Conservation (phyloP, 805 yeast species). For the Metschnikowia shivogae region DNA sequence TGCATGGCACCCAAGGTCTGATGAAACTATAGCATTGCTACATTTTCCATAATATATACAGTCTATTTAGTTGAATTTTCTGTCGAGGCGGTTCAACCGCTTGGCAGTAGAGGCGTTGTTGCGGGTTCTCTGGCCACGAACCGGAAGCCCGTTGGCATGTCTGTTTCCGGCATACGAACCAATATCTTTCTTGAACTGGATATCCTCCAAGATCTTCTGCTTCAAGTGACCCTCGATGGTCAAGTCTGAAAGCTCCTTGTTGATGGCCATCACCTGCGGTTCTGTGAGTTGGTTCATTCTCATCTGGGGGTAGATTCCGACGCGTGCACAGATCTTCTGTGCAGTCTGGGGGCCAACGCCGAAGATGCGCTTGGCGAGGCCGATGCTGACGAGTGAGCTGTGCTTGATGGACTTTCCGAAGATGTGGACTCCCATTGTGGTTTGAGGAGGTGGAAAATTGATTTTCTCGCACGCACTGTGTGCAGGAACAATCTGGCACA, state of each 20-base stretch:
- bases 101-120: constrained; percentile 89
- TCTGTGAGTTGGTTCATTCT: constrained; percentile 90
- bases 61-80: constrained; percentile 28
- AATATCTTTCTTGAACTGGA: constrained; percentile 69
- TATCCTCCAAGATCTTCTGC: constrained; percentile 73
- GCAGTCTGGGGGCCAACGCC: constrained; percentile 83
- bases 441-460: neutral
- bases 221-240: constrained; percentile 77
- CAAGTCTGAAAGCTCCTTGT: constrained; percentile 81
- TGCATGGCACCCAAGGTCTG: neutral
- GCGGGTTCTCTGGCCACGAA: constrained; percentile 83
- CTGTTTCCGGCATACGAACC: constrained; percentile 88
- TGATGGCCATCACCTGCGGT: constrained; percentile 77
- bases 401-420: constrained; percentile 44
- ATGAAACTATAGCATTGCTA: too few relatives aligned
- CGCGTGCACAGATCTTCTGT: constrained; percentile 71
- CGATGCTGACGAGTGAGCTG: constrained; percentile 44
- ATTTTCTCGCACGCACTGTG: neutral
- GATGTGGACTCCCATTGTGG: constrained; percentile 40
- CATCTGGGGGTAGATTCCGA: constrained; percentile 91
- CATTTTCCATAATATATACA: constrained; percentile 2
- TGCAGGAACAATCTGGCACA: too few relatives aligned
- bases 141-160: constrained; percentile 70
- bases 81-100: constrained; percentile 73
- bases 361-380: constrained; percentile 75